Evolutionary conservation across 805 yeast species (phyloP).

Genomic region (Saccharomycopsis sp.): DNA sequence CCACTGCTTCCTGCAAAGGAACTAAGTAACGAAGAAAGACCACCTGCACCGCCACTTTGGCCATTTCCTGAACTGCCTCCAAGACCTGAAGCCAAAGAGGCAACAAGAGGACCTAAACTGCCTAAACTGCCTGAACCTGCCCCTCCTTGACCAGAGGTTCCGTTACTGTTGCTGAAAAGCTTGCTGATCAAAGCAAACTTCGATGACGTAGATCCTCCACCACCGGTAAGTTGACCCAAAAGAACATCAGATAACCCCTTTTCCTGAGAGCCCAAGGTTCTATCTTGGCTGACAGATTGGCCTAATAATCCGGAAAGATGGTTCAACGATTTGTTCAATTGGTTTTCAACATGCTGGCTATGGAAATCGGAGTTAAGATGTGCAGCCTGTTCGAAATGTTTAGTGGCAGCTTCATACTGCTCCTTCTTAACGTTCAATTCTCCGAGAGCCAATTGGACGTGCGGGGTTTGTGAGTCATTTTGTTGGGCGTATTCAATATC

Average conservation of each 20-base stretch:
- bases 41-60: not conserved
- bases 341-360: slow-evolving; percentile 3
- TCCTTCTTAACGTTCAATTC: slow-evolving; percentile 10
- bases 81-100: slow-evolving; percentile 11
- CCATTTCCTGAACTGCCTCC: slow-evolving; percentile 4
- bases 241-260: slow-evolving; percentile 10
- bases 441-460: slow-evolving; percentile 16
- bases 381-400: slow-evolving; percentile 17
- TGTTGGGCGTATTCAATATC: slow-evolving; percentile 4
- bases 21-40: slow-evolving; percentile 2
- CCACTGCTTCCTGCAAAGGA: slow-evolving; percentile 1
- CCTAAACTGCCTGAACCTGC: slow-evolving; percentile 15
- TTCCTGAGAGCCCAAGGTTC: slow-evolving; percentile 18
- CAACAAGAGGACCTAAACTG: slow-evolving; percentile 18
- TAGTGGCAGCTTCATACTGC: slow-evolving; percentile 15
- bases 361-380: slow-evolving; percentile 3
- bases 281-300: slow-evolving; percentile 16
- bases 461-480: slow-evolving; percentile 5
- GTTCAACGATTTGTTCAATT: slow-evolving; percentile 10
- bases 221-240: slow-evolving; percentile 7
- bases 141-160: slow-evolving; percentile 6
- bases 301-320: slow-evolving; percentile 10
- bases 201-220: slow-evolving; percentile 10
- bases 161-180: slow-evolving; percentile 9
- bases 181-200: slow-evolving; percentile 14